A percentile compares a stretch with the other conserved stretches of the same genome.
These are phyloP conservation scores for Hymenoscyphus albidus DNA, from an alignment of 2,329 filamentous ascomycete species.

Conservation along the genomic window DNA sequence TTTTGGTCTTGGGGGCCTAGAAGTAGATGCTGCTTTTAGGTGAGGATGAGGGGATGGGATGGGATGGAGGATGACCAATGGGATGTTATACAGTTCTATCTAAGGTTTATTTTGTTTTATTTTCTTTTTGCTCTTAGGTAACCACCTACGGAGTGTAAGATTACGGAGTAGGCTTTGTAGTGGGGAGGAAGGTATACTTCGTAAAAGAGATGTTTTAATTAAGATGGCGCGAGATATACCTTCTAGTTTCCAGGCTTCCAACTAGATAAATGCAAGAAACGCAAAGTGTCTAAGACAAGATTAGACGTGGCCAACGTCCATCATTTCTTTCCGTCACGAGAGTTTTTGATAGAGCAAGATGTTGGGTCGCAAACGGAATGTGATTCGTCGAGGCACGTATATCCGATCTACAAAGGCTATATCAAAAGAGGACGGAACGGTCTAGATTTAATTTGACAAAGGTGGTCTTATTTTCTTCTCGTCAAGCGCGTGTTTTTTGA, in stretches of 20 bases:
- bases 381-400: constrained; percentile 2
- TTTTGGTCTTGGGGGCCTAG: neutral
- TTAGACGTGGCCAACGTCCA: neutral
- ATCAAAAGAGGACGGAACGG: neutral
- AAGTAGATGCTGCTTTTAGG: constrained; percentile 1
- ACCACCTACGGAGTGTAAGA: neutral
- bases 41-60: neutral
- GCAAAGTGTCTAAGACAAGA: neutral
- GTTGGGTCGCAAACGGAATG: neutral
- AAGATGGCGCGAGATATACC: neutral
- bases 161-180: neutral
- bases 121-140: neutral
- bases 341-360: neutral
- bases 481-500: neutral
- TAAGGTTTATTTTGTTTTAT: neutral
- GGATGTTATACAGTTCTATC: too few relatives aligned
- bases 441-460: neutral
- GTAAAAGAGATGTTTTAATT: neutral
- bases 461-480: neutral
- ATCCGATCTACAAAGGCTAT: constrained; percentile 4
- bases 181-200: neutral
- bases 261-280: neutral
- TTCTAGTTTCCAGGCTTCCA: too few relatives aligned
- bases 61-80: neutral
- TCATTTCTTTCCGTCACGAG: neutral